A percentile compares a stretch with the other conserved stretches of the same genome.
These are phyloP conservation scores for Detonula confervacea DNA, from an alignment of 352 stramenopile genomes.

Conservation along the genomic window DNA sequence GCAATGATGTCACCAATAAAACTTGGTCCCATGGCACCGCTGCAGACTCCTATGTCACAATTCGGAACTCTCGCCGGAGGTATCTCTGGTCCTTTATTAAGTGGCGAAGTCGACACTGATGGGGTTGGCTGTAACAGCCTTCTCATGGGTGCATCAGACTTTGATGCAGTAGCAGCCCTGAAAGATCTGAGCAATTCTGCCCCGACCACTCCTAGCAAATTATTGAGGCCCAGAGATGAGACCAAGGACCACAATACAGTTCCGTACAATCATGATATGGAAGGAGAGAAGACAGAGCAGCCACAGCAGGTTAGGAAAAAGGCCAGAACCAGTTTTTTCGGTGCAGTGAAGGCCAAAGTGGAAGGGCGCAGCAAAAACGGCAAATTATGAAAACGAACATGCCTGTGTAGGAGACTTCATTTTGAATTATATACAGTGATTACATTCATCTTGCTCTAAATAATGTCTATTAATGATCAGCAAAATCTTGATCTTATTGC, in stretches of 20 bases:
- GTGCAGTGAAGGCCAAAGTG: constrained; percentile 50
- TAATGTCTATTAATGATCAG: too few species aligned
- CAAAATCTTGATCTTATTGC: too few species aligned
- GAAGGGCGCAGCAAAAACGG: constrained; percentile 33
- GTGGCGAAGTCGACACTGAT: too few species aligned
- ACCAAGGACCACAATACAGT: neutral
- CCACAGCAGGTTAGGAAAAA: constrained; percentile 13
- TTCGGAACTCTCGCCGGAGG: constrained; percentile 26
- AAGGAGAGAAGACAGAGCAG: neutral
- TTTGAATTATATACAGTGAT: too few species aligned
- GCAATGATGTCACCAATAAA: too few species aligned
- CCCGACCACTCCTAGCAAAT: constrained; percentile 41
- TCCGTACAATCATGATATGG: neutral
- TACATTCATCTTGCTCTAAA: too few species aligned
- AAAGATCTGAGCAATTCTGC: constrained; percentile 60
- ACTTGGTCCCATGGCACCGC: too few species aligned
- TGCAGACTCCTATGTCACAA: constrained; percentile 51
- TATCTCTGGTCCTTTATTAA: constrained; percentile 41
- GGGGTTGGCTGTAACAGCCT: too few species aligned
- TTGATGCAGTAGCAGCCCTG: constrained; percentile 50
- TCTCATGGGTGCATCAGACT: constrained; percentile 46
- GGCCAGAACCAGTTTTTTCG: constrained; percentile 51
- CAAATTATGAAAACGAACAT: too few species aligned
- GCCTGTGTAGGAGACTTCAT: too few species aligned
- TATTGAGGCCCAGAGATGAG: constrained; percentile 28